Conservation (phyloP, 768 basidiomycete species). For the Tricholomella constricta region DNA sequence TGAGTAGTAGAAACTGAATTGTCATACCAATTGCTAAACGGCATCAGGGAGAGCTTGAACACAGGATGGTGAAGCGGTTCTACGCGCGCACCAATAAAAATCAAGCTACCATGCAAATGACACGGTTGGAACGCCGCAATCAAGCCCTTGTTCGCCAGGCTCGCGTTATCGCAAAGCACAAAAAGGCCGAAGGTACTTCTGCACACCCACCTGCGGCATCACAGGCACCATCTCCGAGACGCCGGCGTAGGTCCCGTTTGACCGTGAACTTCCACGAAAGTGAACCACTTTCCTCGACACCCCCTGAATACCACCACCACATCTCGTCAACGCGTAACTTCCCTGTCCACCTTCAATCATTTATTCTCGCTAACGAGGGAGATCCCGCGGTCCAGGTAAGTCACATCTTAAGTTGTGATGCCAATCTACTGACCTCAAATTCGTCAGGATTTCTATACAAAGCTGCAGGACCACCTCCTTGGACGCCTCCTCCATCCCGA, state of each 20-base stretch:
- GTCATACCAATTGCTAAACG: background rate
- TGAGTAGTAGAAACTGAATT: slow-evolving; percentile 1
- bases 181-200: background rate
- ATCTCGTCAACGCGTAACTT: slow-evolving; percentile 10
- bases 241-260: background rate
- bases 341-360: slow-evolving; percentile 3
- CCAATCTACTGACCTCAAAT: background rate
- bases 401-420: background rate
- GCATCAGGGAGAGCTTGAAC: slow-evolving; percentile 32
- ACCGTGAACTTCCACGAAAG: background rate
- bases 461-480: slow-evolving; percentile 26
- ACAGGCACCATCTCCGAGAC: background rate
- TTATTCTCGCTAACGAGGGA: slow-evolving; percentile 21
- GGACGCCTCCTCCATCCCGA: slow-evolving; percentile 16
- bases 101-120: slow-evolving; percentile 22
- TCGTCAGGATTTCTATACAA: slow-evolving; percentile 16
- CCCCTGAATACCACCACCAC: slow-evolving; percentile 15
- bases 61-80: slow-evolving; percentile 20
- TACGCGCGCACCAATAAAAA: slow-evolving; percentile 29
- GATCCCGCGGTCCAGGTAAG: slow-evolving; percentile 16
- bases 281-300: slow-evolving; percentile 9
- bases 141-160: background rate
- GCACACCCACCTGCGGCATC: background rate
- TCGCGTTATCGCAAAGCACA: background rate
- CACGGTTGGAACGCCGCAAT: slow-evolving; percentile 6